Percentiles rank a stretch among this genome's conserved stretches.
These are phyloP conservation scores for Boletus vinaceobasis DNA, from an alignment of 768 basidiomycete genomes.

Conservation along the genomic window DNA sequence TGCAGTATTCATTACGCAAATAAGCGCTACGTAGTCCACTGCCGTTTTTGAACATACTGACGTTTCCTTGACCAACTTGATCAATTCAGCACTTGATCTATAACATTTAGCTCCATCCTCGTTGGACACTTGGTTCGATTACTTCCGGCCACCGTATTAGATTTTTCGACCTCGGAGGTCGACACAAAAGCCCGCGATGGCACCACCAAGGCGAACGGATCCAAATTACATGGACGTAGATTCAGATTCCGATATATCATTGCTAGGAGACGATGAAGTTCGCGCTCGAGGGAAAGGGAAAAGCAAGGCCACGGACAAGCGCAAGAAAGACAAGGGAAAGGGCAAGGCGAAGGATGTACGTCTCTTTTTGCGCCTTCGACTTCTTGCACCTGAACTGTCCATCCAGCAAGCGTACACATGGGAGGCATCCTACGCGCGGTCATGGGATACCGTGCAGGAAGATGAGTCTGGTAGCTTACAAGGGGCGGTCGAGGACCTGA, in stretches of 20 bases:
- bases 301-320: slow-evolving; percentile 49
- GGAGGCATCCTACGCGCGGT: slow-evolving; percentile 92
- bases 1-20: background rate
- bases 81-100: background rate
- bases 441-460: slow-evolving; percentile 97
- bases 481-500: slow-evolving; percentile 81
- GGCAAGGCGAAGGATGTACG: slow-evolving; percentile 34
- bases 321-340: slow-evolving; percentile 52
- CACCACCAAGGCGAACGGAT: slow-evolving; percentile 25
- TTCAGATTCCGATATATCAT: slow-evolving; percentile 70
- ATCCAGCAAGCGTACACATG: slow-evolving; percentile 83
- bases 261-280: slow-evolving; percentile 46
- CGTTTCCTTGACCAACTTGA: background rate
- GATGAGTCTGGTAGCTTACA: slow-evolving; percentile 92
- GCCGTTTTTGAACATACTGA: background rate
- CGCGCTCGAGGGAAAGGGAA: slow-evolving; percentile 59
- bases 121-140: background rate
- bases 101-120: background rate
- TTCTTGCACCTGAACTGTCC: slow-evolving; percentile 2
- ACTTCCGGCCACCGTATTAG: background rate
- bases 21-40: background rate
- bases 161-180: background rate
- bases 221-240: slow-evolving; percentile 51
- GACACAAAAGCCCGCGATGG: slow-evolving; percentile 14
- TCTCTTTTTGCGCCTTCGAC: background rate